A percentile compares a stretch with the other conserved stretches of the same genome.
Evolutionary conservation across 495 filamentous ascomycete genomes (phyloP).

Genomic region (Penicillium argentinense): DNA sequence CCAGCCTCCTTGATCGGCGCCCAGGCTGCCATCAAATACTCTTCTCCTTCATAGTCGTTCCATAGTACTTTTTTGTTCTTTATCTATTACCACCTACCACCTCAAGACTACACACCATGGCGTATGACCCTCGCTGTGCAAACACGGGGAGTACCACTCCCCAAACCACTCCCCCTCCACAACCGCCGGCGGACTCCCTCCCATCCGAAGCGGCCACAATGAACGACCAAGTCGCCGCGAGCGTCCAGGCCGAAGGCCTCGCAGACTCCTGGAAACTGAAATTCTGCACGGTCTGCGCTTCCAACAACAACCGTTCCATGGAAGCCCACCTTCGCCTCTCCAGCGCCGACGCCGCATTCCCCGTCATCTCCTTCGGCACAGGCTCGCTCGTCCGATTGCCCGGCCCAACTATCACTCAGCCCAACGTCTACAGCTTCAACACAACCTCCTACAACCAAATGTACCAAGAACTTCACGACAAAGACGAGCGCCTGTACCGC

Average conservation of each 20-base stretch:
- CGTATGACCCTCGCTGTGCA: slow-evolving; percentile 56
- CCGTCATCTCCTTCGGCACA: slow-evolving; percentile 96
- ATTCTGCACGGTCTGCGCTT: slow-evolving; percentile 98
- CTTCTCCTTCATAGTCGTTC: slow-evolving; percentile 15
- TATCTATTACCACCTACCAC: slow-evolving; percentile 3
- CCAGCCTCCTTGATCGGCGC: slow-evolving; percentile 37
- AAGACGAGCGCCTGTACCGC: slow-evolving; percentile 86
- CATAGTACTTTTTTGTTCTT: slow-evolving; percentile 3
- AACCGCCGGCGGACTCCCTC: slow-evolving; percentile 50
- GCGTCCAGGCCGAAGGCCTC: slow-evolving; percentile 30
- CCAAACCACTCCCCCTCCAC: slow-evolving; percentile 43
- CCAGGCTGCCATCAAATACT: slow-evolving; percentile 1
- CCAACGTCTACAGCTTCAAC: slow-evolving; percentile 98
- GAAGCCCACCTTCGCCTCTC: slow-evolving; percentile 93
- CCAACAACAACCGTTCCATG: slow-evolving; percentile 98
- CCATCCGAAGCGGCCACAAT: slow-evolving; percentile 18
- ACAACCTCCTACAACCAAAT: slow-evolving; percentile 87
- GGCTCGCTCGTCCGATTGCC: slow-evolving; percentile 93
- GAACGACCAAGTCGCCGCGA: slow-evolving; percentile 25
- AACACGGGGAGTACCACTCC: slow-evolving; percentile 46
- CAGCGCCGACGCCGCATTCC: slow-evolving; percentile 67
- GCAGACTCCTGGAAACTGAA: slow-evolving; percentile 77
- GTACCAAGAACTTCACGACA: slow-evolving; percentile 79
- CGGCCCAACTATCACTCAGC: slow-evolving; percentile 85
- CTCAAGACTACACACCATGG: slow-evolving; percentile 39